A percentile compares a stretch with the other conserved stretches of the same genome.
phyloP scores from a whole-genome alignment of 140 eudicot species.

The Anethum foeniculum region DNA sequence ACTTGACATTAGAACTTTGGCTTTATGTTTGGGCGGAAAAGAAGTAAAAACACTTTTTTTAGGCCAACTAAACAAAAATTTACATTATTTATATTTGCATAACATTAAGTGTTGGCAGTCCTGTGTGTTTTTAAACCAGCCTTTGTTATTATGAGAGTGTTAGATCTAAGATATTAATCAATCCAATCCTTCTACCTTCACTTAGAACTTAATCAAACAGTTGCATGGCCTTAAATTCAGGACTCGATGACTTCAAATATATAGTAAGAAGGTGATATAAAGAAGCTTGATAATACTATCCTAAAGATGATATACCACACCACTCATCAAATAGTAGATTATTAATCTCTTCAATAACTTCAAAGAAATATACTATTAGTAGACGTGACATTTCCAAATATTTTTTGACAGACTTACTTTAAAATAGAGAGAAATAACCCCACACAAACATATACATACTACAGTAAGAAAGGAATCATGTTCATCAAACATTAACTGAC shows the following conservation, averaged over 20 bases:
- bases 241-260: background rate
- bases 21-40: background rate
- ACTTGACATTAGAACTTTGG: background rate
- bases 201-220: background rate
- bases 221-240: background rate
- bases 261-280: background rate
- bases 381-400: background rate
- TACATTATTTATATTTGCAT: background rate
- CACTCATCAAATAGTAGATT: background rate
- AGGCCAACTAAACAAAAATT: background rate
- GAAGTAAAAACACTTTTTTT: background rate
- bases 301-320: background rate
- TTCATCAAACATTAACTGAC: slow-evolving; percentile 23
- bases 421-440: background rate
- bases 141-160: background rate
- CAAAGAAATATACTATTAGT: background rate
- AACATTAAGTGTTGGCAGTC: background rate
- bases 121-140: background rate
- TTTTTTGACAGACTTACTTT: background rate
- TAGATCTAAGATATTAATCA: no score
- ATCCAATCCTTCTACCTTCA: background rate
- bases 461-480: background rate
- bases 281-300: background rate
- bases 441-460: background rate
- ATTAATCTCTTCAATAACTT: background rate